These are phyloP conservation scores for Phytophthora boehmeriae DNA, from an alignment of 352 stramenopile species.

Conservation along the genomic window DNA sequence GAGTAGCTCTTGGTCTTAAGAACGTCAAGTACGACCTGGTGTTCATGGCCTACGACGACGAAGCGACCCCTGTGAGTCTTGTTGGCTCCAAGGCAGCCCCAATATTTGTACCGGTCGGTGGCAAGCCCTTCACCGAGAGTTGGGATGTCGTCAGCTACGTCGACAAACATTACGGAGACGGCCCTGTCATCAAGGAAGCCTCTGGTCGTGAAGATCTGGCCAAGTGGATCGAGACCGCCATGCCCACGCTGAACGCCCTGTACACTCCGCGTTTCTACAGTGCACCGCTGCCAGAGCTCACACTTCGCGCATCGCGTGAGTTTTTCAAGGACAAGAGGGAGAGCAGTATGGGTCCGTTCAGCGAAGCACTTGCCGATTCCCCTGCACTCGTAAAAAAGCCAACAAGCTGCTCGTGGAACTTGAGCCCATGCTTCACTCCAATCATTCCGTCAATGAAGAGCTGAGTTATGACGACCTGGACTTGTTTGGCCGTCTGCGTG, in stretches of 20 bases:
- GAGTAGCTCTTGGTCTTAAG: constrained; percentile 55
- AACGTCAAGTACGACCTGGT: constrained; percentile 34
- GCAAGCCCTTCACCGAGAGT: constrained; percentile 49
- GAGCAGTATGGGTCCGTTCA: constrained; percentile 37
- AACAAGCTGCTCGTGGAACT: constrained; percentile 43
- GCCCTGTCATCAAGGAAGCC: constrained; percentile 34
- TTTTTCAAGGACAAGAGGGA: constrained; percentile 54
- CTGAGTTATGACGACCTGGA: constrained; percentile 64
- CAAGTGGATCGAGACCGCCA: constrained; percentile 41
- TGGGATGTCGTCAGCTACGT: constrained; percentile 61
- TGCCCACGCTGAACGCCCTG: constrained; percentile 29
- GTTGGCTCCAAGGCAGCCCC: constrained; percentile 46
- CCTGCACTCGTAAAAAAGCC: constrained; percentile 40
- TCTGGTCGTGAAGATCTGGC: constrained; percentile 45
- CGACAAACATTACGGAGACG: constrained; percentile 44
- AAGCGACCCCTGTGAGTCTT: constrained; percentile 44
- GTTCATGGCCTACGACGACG: constrained; percentile 56
- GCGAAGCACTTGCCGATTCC: constrained; percentile 37
- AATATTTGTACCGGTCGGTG: constrained; percentile 43
- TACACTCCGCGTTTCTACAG: constrained; percentile 46
- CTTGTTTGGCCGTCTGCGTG: constrained; percentile 46
- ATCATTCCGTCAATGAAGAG: constrained; percentile 41
- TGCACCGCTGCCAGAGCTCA: constrained; percentile 47
- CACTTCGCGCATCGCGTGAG: constrained; percentile 38
- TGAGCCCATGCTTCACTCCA: constrained; percentile 43